These are phyloP conservation scores for Daldinia caldariorum DNA, from an alignment of 495 filamentous ascomycete genomes.

Conservation along the genomic window DNA sequence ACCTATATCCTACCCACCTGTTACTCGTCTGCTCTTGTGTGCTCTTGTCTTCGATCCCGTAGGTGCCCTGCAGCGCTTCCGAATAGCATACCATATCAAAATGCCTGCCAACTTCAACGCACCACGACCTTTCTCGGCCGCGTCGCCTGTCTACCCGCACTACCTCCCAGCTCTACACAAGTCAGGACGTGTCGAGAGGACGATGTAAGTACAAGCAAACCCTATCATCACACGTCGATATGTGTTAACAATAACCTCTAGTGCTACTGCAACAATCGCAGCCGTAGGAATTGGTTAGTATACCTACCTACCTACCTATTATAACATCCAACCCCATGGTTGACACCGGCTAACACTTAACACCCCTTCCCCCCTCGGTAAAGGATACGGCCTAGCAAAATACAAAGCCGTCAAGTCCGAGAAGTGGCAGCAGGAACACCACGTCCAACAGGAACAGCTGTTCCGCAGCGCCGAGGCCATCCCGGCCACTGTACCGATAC, in stretches of 20 bases:
- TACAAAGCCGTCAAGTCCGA: slow-evolving; percentile 47
- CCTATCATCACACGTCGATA: not conserved
- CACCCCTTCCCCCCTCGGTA: not conserved
- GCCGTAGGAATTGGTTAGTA: slow-evolving; percentile 51
- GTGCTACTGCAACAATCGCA: slow-evolving; percentile 53
- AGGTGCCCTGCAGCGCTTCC: not conserved
- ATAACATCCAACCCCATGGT: not conserved
- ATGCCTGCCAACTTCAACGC: slow-evolving; percentile 44
- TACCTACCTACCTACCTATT: not conserved
- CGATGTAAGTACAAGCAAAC: slow-evolving; percentile 46
- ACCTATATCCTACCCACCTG: not conserved
- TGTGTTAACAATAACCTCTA: slow-evolving; percentile 26
- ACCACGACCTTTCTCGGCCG: slow-evolving; percentile 51
- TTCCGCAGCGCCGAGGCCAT: slow-evolving; percentile 33
- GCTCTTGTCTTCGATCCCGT: slow-evolving; percentile 1
- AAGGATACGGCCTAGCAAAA: slow-evolving; percentile 52
- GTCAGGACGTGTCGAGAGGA: slow-evolving; percentile 45
- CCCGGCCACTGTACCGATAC: slow-evolving; percentile 35
- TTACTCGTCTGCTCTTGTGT: not conserved
- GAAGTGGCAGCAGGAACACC: slow-evolving; percentile 35
- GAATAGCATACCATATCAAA: slow-evolving; percentile 20
- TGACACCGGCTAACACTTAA: not conserved
- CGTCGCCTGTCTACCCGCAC: slow-evolving; percentile 55
- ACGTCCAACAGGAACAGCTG: slow-evolving; percentile 31
- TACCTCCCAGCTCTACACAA: slow-evolving; percentile 55